Evolutionary conservation across 2,329 filamentous ascomycete genomes (phyloP), one percentile per base, ranked within the genome.

Genomic region (Pezizomycotina sp.): DNA sequence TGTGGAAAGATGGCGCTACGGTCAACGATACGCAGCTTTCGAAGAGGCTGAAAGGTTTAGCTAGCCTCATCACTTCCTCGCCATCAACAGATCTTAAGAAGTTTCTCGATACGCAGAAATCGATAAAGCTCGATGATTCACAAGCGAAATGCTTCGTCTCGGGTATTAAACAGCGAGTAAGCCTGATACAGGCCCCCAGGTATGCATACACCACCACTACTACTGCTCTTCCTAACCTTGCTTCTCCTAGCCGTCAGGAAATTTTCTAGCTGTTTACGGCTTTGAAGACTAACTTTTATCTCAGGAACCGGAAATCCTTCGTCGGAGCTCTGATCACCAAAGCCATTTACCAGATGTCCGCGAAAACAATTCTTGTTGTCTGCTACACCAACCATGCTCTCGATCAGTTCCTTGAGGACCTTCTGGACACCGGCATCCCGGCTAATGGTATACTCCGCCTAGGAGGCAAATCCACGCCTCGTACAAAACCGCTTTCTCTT

Each of bases 301-400:
- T 13, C 28, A 73, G 72, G 74, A 0, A 83, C 76, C 0, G 78
- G 1, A 84, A 84, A 47, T 80, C 75, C 0, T 79, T 79, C 43
- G 65, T 80, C 2, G 78, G 78, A 0, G 70, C 75, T 0, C 56
- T 77, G 2, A 58, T 74, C 1, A 65, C 69, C 0, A 71, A 72
- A 34, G 53, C 61, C 0, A 50, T 83, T 0, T 55, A 71, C 13
- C 51, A 66, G 1, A 48, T 60, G 4, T 69, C 66, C 0, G 13
- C 47, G 0, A 58, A 66, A 18, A 66, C 53, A 0, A 65, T 82
- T 0, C 58, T 84, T 0, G 66, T 83, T 0, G 53, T 77, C 2
- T 71, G 68, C 16, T 81, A 71, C 38, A 81, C 74, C 0, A 77
- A 79, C 34, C 74, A 77, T 45, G 71, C 72, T 0, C 55, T 74